Evolutionary conservation across 371 early-diverging fungal genomes (phyloP).

Genomic region (Mucor circinelloides): DNA sequence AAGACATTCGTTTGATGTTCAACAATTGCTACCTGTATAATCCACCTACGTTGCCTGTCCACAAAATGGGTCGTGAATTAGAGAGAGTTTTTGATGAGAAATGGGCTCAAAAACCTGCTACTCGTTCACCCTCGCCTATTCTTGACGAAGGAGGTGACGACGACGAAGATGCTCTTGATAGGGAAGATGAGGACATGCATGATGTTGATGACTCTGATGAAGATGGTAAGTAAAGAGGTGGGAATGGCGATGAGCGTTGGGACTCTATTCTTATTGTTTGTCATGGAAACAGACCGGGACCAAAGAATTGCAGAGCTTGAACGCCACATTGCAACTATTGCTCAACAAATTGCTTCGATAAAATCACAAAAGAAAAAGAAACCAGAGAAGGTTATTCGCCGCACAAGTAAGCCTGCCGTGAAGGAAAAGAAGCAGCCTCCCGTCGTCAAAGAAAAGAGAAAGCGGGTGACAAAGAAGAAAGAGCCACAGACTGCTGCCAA

Average conservation of each 20-base stretch:
- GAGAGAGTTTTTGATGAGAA: slow-evolving; percentile 86
- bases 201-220: slow-evolving; percentile 35
- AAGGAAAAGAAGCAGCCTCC: slow-evolving; percentile 29
- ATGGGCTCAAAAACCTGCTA: slow-evolving; percentile 73
- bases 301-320: slow-evolving; percentile 68
- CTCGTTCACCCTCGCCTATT: slow-evolving; percentile 9
- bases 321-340: slow-evolving; percentile 63
- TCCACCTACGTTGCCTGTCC: slow-evolving; percentile 84
- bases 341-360: slow-evolving; percentile 67
- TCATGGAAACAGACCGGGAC: slow-evolving; percentile 30
- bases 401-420: slow-evolving; percentile 14
- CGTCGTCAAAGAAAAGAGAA: slow-evolving; percentile 26
- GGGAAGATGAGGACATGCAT: slow-evolving; percentile 20
- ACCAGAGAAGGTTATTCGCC: slow-evolving; percentile 33
- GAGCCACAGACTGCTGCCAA: background rate
- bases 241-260: background rate
- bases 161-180: background rate
- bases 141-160: slow-evolving; percentile 19
- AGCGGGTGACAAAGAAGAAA: slow-evolving; percentile 21
- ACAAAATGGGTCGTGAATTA: slow-evolving; percentile 78
- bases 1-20: slow-evolving; percentile 88
- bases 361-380: slow-evolving; percentile 63
- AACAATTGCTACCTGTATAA: slow-evolving; percentile 96
- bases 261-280: background rate
- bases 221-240: slow-evolving; percentile 39